A percentile compares a stretch with the other conserved stretches of the same genome.
Evolutionary conservation across 148 eudicot genomes (phyloP).

Genomic region (Amaranthus palmeri): DNA sequence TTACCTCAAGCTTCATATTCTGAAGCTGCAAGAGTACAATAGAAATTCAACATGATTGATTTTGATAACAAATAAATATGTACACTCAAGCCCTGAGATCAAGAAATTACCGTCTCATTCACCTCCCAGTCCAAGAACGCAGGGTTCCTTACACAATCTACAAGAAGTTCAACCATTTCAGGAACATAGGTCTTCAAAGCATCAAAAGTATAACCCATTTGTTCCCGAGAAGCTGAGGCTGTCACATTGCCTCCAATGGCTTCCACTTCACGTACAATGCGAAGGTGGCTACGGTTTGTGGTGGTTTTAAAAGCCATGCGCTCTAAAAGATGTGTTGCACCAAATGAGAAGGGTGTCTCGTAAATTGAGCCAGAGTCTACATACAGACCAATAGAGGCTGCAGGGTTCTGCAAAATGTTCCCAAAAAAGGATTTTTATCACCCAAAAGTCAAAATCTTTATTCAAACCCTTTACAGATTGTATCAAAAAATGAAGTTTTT

Average conservation of each 20-base stretch:
- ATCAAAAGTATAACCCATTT: constrained; percentile 90
- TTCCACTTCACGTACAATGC: constrained; percentile 91
- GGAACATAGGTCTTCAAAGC: constrained; percentile 83
- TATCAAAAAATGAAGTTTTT: neutral
- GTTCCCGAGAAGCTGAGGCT: constrained; percentile 88
- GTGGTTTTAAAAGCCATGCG: constrained; percentile 98
- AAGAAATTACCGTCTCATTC: constrained; percentile 69
- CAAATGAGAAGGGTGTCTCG: constrained; percentile 65
- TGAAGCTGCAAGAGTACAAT: constrained; percentile 41
- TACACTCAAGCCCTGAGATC: neutral
- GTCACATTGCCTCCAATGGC: constrained; percentile 86
- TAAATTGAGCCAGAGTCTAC: constrained; percentile 81
- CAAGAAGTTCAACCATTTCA: constrained; percentile 90
- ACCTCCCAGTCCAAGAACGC: constrained; percentile 98
- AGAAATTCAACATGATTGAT: constrained; percentile 5
- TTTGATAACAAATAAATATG: neutral
- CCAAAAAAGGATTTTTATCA: neutral
- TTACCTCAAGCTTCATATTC: constrained; percentile 71
- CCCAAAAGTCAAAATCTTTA: neutral
- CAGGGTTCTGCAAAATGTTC: constrained; percentile 56
- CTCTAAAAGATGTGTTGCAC: constrained; percentile 84
- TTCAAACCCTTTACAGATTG: neutral
- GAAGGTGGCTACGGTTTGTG: constrained; percentile 72
- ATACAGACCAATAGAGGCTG: constrained; percentile 81
- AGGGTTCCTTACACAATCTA: constrained; percentile 90